Evolutionary conservation across 495 filamentous ascomycete species (phyloP), one percentile per base, ranked within the genome.

Genomic region (Tuber aestivum): DNA sequence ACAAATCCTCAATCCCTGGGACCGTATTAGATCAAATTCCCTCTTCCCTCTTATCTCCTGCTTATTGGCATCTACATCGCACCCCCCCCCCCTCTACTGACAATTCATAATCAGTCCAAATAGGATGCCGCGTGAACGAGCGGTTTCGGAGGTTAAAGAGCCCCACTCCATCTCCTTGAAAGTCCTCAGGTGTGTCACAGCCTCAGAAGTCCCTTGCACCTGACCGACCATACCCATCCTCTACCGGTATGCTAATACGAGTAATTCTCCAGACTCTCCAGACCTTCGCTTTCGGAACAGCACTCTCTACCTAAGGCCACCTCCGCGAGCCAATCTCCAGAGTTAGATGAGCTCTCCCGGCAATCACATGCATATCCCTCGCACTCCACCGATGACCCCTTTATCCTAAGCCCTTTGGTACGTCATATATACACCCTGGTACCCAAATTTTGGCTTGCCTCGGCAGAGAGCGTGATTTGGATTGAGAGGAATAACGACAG

Each of bases 401-500:
- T 91, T 77, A 88, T 88, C 42, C 84, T 92, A 76, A 87, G 86
- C 38, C 89, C 91, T 48, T 85, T 90, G 70, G 89, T 91, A 84
- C 70, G 85, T 69, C 44, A 70, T 35, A 27, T 41, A 27, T 27
- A 16, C n/a, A n/a, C 70, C 14, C 56, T 20, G 69, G 20, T 40
- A 9, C 40, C 61, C n/a, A 27, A 27, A 20, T 72, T 76, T 32
- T 41, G 14, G 38, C 38, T 27, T 20, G 37, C 41, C 32, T 72
- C 41, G 65, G 72, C 35, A 44, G 23, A 70, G 21, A 4, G 32
- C 50, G 68, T 70, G 35, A 48, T 41, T 32, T 41, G 16, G 45
- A 45, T 69, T 23, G 16, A 77, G 69, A 69, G 37, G 27, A 69
- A 65, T 35, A 76, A 69, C 41, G 56, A 61, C 74, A 35, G 42